Percentiles rank a stretch among this genome's conserved stretches.
phyloP scores from a whole-genome alignment of 306 rosid species.

The Biancaea sappan region DNA sequence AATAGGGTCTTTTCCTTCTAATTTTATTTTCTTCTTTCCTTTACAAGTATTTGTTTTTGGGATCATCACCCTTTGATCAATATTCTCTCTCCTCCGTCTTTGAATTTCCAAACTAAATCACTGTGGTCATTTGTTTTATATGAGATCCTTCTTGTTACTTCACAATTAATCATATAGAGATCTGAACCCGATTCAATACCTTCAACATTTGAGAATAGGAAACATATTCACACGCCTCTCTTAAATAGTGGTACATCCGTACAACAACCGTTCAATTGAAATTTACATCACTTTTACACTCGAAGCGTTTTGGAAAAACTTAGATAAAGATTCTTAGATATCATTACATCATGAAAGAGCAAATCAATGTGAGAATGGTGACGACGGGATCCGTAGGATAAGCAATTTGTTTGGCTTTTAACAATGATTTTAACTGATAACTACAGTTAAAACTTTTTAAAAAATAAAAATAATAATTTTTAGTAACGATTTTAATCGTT shows the following conservation, averaged over 20 bases:
- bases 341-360: neutral
- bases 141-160: neutral
- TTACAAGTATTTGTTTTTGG: neutral
- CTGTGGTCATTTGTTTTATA: neutral
- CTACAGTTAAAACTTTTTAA: too few species aligned
- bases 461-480: too few species aligned
- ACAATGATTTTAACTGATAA: too few species aligned
- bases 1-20: neutral
- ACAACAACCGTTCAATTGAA: neutral
- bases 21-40: slow-evolving; percentile 1
- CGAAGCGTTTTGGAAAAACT: neutral
- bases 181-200: neutral
- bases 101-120: neutral
- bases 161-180: too few species aligned
- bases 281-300: neutral
- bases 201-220: slow-evolving; percentile 6
- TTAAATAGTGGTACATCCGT: neutral
- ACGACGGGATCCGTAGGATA: too few species aligned
- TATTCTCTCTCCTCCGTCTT: neutral
- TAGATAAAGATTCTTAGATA: neutral
- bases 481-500: too few species aligned
- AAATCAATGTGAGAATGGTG: neutral
- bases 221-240: slow-evolving; percentile 24
- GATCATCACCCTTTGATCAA: too few species aligned
- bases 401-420: too few species aligned